Percentiles rank a stretch among this genome's conserved stretches.
phyloP scores from a whole-genome alignment of 139 green algal species.

The Diplosphaera chodatii region DNA sequence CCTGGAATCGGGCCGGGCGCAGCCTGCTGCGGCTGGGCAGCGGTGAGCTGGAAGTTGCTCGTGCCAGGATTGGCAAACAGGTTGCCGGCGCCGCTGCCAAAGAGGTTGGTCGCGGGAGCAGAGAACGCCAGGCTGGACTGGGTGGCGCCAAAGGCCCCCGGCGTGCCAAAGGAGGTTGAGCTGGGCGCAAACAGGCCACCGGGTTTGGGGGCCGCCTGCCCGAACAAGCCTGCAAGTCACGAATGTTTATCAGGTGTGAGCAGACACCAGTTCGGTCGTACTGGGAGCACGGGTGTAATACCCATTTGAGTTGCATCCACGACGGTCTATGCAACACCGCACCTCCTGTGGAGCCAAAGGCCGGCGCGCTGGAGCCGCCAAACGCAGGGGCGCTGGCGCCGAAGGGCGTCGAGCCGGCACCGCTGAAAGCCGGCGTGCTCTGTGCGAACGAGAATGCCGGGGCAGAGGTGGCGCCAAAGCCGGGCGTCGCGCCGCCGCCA shows the following conservation, averaged over 20 bases:
- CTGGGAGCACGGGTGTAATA: no score
- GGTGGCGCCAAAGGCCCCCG: conserved; percentile 13
- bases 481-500: conserved; percentile 6
- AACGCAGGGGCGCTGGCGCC: conserved; percentile 30
- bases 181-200: conserved; percentile 3
- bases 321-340: no score
- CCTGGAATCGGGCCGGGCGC: conserved; percentile 21
- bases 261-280: no score
- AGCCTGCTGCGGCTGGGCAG: conserved; percentile 3
- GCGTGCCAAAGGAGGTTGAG: conserved; percentile 23
- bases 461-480: conserved; percentile 21
- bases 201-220: conserved; percentile 1
- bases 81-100: conserved; percentile 12
- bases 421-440: conserved; percentile 26
- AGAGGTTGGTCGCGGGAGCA: conserved; percentile 11
- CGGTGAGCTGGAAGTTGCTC: not conserved
- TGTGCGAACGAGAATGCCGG: not conserved
- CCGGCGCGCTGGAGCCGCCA: conserved; percentile 32
- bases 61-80: not conserved
- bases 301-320: no score
- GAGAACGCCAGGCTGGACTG: not conserved
- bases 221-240: conserved; percentile 15
- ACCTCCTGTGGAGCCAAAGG: conserved; percentile 31
- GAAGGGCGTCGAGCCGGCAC: not conserved
- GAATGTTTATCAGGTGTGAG: no score